Conservation (phyloP, 1,284 basidiomycete genomes). For the Sparassis latifolia region DNA sequence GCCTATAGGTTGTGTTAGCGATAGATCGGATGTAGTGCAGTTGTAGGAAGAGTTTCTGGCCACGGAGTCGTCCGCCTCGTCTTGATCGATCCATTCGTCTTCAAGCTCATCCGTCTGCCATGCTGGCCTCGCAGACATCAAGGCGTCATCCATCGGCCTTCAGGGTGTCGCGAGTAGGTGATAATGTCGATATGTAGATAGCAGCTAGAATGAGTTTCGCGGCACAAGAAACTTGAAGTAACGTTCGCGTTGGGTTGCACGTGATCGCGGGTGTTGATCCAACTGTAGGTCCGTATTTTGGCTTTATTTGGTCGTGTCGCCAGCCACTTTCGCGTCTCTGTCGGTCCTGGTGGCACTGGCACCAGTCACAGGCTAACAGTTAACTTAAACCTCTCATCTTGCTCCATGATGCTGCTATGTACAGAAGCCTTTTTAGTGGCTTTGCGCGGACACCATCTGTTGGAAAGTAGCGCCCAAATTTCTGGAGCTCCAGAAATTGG, state of each 20-base stretch:
- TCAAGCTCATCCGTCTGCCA: conserved; percentile 52
- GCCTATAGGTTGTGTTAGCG: conserved; percentile 54
- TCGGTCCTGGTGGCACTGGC: too few relatives aligned
- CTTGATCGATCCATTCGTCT: conserved; percentile 45
- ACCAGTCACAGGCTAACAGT: too few relatives aligned
- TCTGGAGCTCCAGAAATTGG: too few relatives aligned
- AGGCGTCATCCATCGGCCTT: not conserved
- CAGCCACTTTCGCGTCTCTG: too few relatives aligned
- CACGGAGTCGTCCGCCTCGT: conserved; percentile 15
- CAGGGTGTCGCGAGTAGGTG: too few relatives aligned
- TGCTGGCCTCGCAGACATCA: conserved; percentile 24
- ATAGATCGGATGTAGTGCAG: conserved; percentile 45
- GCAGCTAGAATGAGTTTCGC: not conserved
- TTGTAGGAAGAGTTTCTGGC: conserved; percentile 13
- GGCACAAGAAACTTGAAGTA: not conserved
- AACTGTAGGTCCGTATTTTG: conserved; percentile 9
- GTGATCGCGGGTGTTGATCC: conserved; percentile 10
- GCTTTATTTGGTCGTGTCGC: too few relatives aligned
- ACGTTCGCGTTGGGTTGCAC: conserved; percentile 2
- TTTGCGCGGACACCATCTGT: too few relatives aligned
- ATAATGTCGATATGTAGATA: not conserved
- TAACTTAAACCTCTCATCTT: too few relatives aligned
- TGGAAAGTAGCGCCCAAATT: too few relatives aligned
- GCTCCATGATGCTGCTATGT: too few relatives aligned
- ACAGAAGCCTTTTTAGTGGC: too few relatives aligned